Conservation (phyloP, 2,329 filamentous ascomycete species). For the Sclerotinia sclerotiorum region DNA sequence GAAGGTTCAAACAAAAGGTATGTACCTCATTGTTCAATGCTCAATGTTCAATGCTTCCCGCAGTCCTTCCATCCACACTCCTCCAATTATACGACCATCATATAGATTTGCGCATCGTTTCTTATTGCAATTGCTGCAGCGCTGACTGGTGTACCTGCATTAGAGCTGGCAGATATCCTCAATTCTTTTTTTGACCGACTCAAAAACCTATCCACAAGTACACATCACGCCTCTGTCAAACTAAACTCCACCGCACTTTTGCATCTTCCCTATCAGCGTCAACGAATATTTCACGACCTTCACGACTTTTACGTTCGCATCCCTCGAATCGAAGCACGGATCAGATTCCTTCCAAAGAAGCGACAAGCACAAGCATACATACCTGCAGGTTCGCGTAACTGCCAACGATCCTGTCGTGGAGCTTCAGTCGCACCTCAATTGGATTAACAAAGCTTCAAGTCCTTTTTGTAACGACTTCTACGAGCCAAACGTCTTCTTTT, state of each 20-base stretch:
- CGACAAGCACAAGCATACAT: constrained; percentile 41
- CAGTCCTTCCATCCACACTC: constrained; percentile 27
- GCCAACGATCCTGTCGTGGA: constrained; percentile 38
- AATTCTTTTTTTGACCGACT: constrained; percentile 31
- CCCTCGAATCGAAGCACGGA: constrained; percentile 39
- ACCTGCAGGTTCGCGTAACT: constrained; percentile 42
- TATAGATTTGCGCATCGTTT: constrained; percentile 27
- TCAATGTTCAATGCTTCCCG: constrained; percentile 31
- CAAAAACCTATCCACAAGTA: constrained; percentile 26
- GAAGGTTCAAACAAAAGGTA: constrained; percentile 29
- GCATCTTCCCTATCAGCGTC: constrained; percentile 19
- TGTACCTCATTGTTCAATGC: constrained; percentile 26
- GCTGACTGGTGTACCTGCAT: constrained; percentile 42
- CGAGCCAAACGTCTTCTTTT: constrained; percentile 45
- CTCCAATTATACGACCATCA: not conserved
- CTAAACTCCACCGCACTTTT: constrained; percentile 19
- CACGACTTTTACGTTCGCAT: constrained; percentile 35
- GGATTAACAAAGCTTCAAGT: constrained; percentile 37
- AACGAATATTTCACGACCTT: constrained; percentile 34
- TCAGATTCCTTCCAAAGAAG: constrained; percentile 35
- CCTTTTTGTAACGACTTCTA: constrained; percentile 46
- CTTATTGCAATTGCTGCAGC: constrained; percentile 36
- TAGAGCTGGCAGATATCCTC: constrained; percentile 39
- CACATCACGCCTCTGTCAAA: constrained; percentile 23
- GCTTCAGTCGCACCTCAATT: constrained; percentile 41